A percentile compares a stretch with the other conserved stretches of the same genome.
phyloP scores from a whole-genome alignment of 1,139 yeast species.

The Suhomyces bribrorum region DNA sequence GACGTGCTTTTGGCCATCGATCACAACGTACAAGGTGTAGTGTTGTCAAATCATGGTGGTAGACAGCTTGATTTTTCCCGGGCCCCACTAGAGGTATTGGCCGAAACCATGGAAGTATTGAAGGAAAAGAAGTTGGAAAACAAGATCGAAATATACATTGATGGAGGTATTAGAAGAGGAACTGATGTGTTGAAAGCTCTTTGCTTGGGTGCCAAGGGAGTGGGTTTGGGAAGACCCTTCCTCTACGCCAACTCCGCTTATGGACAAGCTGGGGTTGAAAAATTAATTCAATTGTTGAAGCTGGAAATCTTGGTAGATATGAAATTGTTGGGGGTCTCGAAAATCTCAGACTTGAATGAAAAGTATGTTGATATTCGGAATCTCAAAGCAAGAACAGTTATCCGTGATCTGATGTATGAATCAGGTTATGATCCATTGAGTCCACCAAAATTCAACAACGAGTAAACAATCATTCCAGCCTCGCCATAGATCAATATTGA shows the following conservation, averaged over 20 bases:
- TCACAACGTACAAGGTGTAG: conserved; percentile 63
- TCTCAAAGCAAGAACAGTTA: conserved; percentile 8
- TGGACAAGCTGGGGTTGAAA: conserved; percentile 78
- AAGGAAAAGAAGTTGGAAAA: conserved; percentile 45
- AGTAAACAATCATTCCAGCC: too few relatives aligned
- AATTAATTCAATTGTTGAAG: conserved; percentile 74
- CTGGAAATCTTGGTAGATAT: conserved; percentile 85
- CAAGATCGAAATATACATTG: conserved; percentile 54
- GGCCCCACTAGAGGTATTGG: conserved; percentile 68
- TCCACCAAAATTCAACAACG: conserved; percentile 15
- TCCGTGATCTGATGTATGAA: conserved; percentile 15
- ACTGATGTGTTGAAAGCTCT: conserved; percentile 67
- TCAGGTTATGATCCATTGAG: conserved; percentile 17
- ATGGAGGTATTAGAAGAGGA: conserved; percentile 74
- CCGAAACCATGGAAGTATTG: conserved; percentile 61
- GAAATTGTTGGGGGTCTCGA: conserved; percentile 80
- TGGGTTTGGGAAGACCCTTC: conserved; percentile 74
- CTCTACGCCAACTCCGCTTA: conserved; percentile 70
- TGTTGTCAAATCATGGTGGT: conserved; percentile 75
- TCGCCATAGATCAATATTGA: too few relatives aligned
- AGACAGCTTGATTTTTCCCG: conserved; percentile 68
- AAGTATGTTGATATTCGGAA: conserved; percentile 34
- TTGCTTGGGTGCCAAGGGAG: conserved; percentile 71
- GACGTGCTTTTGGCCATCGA: conserved; percentile 68
- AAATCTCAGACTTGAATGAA: conserved; percentile 63